Conservation (phyloP, 169 alveolate genomes). For the Perkinsus marinus region DNA sequence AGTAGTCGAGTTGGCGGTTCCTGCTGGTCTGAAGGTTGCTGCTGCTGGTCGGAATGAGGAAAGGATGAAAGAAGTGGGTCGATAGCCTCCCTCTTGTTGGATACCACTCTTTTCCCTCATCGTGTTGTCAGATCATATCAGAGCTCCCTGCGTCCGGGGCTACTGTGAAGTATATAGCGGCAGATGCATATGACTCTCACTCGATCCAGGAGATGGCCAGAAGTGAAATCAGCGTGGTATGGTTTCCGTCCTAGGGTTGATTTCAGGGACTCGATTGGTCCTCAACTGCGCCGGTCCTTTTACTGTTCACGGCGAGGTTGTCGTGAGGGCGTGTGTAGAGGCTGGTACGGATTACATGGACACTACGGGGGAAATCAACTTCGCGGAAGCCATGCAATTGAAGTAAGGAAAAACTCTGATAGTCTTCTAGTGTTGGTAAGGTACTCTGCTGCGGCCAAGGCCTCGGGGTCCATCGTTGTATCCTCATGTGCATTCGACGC, state of each 20-base stretch:
- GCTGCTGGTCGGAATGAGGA: not conserved
- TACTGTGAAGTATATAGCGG: not conserved
- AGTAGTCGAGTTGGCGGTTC: not conserved
- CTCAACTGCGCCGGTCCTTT: not conserved
- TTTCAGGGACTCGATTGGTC: not conserved
- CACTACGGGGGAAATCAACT: not conserved
- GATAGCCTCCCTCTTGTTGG: not conserved
- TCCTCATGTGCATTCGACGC: not conserved
- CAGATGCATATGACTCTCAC: not conserved
- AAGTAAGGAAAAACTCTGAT: not conserved
- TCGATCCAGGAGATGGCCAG: not conserved
- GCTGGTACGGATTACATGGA: not conserved
- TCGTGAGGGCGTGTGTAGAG: not conserved
- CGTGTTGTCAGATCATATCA: not conserved
- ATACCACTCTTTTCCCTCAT: too few species aligned
- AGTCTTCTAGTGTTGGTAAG: not conserved
- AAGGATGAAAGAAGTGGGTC: not conserved
- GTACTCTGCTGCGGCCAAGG: not conserved
- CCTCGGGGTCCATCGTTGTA: not conserved
- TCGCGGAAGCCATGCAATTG: not conserved
- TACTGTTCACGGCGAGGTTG: not conserved
- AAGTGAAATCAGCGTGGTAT: not conserved
- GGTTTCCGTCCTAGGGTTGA: not conserved
- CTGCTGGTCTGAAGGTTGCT: not conserved
- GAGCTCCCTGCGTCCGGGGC: not conserved